These are phyloP conservation scores for Tillandsia leiboldiana DNA, from an alignment of 176 grass and related monocot species.

Conservation along the genomic window DNA sequence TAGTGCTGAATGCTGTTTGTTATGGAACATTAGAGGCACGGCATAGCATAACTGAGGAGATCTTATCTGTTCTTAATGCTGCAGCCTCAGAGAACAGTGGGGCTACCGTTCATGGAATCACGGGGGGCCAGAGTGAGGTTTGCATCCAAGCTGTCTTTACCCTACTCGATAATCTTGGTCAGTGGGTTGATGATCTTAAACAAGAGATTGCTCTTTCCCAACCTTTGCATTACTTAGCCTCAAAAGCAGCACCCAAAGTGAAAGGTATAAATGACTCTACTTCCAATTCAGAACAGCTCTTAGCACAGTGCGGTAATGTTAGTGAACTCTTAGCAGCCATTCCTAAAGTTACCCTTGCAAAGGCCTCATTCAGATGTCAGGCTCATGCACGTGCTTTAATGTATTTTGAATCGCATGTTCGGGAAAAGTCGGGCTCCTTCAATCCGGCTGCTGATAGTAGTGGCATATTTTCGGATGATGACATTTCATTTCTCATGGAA, in stretches of 20 bases:
- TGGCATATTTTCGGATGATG: constrained; percentile 77
- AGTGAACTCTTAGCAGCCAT: constrained; percentile 67
- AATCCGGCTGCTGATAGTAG: constrained; percentile 81
- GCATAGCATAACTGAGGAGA: constrained; percentile 82
- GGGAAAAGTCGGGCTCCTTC: constrained; percentile 74
- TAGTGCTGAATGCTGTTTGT: constrained; percentile 93
- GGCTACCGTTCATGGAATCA: constrained; percentile 56
- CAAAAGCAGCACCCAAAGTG: constrained; percentile 35
- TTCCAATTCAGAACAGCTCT: constrained; percentile 42
- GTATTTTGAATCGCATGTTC: constrained; percentile 86
- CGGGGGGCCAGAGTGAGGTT: constrained; percentile 71
- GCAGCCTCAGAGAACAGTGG: constrained; percentile 85
- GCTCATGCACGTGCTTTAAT: constrained; percentile 89
- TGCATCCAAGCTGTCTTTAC: constrained; percentile 96
- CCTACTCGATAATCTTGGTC: constrained; percentile 92
- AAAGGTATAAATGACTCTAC: constrained; percentile 41
- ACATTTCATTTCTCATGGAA: constrained; percentile 97
- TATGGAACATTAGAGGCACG: constrained; percentile 73
- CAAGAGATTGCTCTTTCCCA: constrained; percentile 86
- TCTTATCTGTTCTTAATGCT: constrained; percentile 72
- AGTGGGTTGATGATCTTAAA: constrained; percentile 97
- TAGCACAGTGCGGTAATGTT: constrained; percentile 78
- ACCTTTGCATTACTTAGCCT: constrained; percentile 25
- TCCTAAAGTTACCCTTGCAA: constrained; percentile 92
- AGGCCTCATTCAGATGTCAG: constrained; percentile 79